phyloP scores from a whole-genome alignment of 768 basidiomycete genomes.

The Tulasnella sp. region DNA sequence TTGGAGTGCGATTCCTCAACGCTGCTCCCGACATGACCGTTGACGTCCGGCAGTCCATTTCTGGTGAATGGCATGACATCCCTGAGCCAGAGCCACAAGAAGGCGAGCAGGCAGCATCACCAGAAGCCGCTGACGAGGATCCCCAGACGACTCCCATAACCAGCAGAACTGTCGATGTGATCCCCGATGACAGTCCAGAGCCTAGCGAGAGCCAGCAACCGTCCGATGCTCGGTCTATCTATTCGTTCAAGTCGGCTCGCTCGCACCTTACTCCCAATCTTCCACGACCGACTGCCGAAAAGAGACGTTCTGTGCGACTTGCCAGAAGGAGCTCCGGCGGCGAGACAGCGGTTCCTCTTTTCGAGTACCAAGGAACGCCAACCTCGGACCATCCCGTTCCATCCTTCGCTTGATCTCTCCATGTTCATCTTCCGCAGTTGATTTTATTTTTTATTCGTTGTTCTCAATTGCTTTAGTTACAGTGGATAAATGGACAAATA shows the following conservation, averaged over 20 bases:
- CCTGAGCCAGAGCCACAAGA: not conserved
- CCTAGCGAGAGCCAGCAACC: not conserved
- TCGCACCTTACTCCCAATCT: slow-evolving; percentile 22
- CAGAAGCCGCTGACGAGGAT: not conserved
- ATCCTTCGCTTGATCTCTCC: not conserved
- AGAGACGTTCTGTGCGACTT: slow-evolving; percentile 21
- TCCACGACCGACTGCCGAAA: slow-evolving; percentile 17
- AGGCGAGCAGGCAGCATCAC: not conserved
- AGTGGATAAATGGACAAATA: slow-evolving; percentile 7
- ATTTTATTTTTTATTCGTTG: slow-evolving; percentile 4
- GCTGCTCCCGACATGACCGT: slow-evolving; percentile 14
- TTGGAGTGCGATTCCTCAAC: slow-evolving; percentile 22
- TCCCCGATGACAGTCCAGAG: not conserved
- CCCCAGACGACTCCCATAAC: not conserved
- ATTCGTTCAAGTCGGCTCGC: slow-evolving; percentile 1
- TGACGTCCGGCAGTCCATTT: not conserved
- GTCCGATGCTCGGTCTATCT: slow-evolving; percentile 3
- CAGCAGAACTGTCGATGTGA: not conserved
- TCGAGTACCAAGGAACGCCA: slow-evolving; percentile 13
- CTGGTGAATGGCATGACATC: not conserved
- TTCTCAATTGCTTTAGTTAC: slow-evolving; percentile 9
- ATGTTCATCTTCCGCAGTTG: not conserved
- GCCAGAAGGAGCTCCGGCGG: slow-evolving; percentile 27
- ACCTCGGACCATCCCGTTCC: slow-evolving; percentile 12
- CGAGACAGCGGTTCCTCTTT: slow-evolving; percentile 17